Evolutionary conservation across 768 basidiomycete genomes (phyloP), one percentile per base, ranked within the genome.

Genomic region (Boletus sp.): DNA sequence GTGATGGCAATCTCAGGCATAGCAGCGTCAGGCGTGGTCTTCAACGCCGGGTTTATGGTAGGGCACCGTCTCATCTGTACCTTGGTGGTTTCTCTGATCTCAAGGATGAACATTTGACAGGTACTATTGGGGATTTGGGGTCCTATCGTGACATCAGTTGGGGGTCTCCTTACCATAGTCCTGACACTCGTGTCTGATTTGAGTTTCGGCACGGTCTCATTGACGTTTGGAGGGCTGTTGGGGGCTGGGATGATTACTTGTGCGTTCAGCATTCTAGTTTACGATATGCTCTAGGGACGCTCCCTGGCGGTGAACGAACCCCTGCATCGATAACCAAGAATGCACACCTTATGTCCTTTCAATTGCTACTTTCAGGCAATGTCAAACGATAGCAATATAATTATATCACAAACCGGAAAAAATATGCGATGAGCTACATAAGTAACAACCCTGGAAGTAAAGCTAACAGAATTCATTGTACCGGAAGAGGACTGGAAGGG

Each of bases 131-230:
- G 89, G 29, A 72, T 90, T 29, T 94, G 91, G 90, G 93, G 93
- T 4, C 93, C 93, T 7, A 84, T 94, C 41, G 82, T 93, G 42
- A 85, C 86, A 9, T 92, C 91, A 2, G 94, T 97, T 33, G 94
- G 93, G 45, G 93, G 84, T 71, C 80, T 98, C n/a, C 79, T 96
- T n/a, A 94, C 94, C 6, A 95, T 96, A 62, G 91, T 96, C 37
- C 80, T 97, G 48, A 90, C 94, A 14, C 83, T 94, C 47, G 64
- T 92, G 15, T 84, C 89, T 41, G 94, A 98, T 72, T 78, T 88
- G 8, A 61, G 87, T 17, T 87, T 94, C 58, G 85, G 91, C 20
- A 78, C 80, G 50, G 79, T 84, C 37, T 76, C 80, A 1, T 68
- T 94, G 55, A 92, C 87, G 0, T 28, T 81, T 3, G 88, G 87